Evolutionary conservation across 208 protist species (phyloP).

Genomic region (Trypanosoma vivax): DNA sequence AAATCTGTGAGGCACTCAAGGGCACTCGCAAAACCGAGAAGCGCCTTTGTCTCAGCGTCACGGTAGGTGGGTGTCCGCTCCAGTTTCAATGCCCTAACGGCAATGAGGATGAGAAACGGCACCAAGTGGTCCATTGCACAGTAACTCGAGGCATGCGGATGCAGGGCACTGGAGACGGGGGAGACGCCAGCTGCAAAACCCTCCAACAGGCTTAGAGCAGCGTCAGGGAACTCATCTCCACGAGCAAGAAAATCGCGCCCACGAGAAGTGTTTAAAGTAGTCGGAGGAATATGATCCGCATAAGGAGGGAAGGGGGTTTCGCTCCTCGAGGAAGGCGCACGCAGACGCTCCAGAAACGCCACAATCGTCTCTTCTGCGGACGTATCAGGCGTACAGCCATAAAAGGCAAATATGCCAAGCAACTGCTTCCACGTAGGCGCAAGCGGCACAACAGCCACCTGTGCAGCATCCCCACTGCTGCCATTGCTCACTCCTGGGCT

Average conservation of each 20-base stretch:
- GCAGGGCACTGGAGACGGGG: slow-evolving; percentile 47
- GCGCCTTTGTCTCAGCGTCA: slow-evolving; percentile 56
- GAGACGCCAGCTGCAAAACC: slow-evolving; percentile 48
- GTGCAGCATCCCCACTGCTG: too few species aligned
- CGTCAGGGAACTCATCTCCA: slow-evolving; percentile 63
- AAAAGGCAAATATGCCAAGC: slow-evolving; percentile 83
- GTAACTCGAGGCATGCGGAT: slow-evolving; percentile 86
- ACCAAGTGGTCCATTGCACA: slow-evolving; percentile 63
- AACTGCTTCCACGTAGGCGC: slow-evolving; percentile 89
- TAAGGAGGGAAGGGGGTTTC: slow-evolving; percentile 71
- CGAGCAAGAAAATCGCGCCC: slow-evolving; percentile 53
- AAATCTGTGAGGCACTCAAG: slow-evolving; percentile 58
- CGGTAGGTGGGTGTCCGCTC: slow-evolving; percentile 37
- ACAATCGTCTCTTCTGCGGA: slow-evolving; percentile 70
- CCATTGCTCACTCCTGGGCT: slow-evolving; percentile 2
- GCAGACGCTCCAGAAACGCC: slow-evolving; percentile 61
- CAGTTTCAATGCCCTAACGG: slow-evolving; percentile 46
- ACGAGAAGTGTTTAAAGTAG: slow-evolving; percentile 31
- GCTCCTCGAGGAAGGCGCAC: slow-evolving; percentile 30
- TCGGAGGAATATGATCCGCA: slow-evolving; percentile 36
- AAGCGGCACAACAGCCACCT: slow-evolving; percentile 23
- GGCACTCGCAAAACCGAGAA: slow-evolving; percentile 60
- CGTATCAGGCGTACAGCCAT: slow-evolving; percentile 74
- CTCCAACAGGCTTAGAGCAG: slow-evolving; percentile 69
- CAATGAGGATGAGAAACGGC: slow-evolving; percentile 65